Evolutionary conservation across 805 yeast genomes (phyloP).

Genomic region (Diddensiella transvaalensis): DNA sequence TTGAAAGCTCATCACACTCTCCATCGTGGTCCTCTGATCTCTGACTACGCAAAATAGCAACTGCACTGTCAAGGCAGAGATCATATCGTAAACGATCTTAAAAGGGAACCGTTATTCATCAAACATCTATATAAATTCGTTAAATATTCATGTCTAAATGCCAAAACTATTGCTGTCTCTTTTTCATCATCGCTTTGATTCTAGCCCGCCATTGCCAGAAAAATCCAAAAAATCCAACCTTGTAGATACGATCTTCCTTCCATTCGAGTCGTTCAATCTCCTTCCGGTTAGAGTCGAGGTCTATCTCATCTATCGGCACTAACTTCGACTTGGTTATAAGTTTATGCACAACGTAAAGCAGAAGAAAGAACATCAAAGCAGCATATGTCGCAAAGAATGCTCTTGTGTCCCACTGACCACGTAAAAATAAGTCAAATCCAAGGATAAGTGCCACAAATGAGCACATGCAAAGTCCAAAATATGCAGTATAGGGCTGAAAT

Average conservation of each 20-base stretch:
- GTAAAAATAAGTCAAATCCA: conserved; percentile 61
- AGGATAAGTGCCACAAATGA: conserved; percentile 47
- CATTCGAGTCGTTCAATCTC: conserved; percentile 78
- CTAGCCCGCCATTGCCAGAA: background rate
- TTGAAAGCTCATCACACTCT: too few relatives aligned
- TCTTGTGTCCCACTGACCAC: conserved; percentile 54
- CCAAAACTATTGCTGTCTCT: background rate
- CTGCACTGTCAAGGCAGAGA: too few relatives aligned
- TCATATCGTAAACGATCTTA: too few relatives aligned
- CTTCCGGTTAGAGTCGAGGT: conserved; percentile 78
- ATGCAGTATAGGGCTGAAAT: conserved; percentile 65
- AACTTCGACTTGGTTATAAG: conserved; percentile 58
- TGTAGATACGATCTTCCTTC: conserved; percentile 59
- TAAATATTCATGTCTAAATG: too few relatives aligned
- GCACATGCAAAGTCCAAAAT: conserved; percentile 57
- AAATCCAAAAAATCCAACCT: conserved; percentile 10
- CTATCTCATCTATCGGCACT: conserved; percentile 68
- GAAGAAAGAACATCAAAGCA: conserved; percentile 49
- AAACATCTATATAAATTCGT: too few relatives aligned
- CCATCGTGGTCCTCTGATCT: too few relatives aligned
- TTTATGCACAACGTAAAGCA: conserved; percentile 54
- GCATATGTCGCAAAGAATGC: conserved; percentile 66
- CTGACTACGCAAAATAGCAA: too few relatives aligned
- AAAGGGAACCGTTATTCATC: too few relatives aligned
- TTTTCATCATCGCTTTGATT: background rate